Base-by-base conservation (phyloP, 139 green algal genomes). In the Ostreobium quekettii region DNA sequence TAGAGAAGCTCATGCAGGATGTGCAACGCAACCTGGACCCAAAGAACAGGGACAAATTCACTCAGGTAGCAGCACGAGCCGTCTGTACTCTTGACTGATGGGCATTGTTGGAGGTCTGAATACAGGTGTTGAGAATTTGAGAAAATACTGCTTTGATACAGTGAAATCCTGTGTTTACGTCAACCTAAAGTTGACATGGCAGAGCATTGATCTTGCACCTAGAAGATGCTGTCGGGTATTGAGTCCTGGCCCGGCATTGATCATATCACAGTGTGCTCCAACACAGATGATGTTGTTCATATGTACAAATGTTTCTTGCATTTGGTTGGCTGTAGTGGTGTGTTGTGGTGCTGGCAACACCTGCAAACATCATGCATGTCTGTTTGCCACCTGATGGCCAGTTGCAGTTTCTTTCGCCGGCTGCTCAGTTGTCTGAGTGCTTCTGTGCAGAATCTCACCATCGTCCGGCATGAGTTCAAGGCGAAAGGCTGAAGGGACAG, bases 41-140 rank as follows among this genome's bases (percentile, higher is more conserved):
- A 28, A 96, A 95, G 79, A 98, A 98, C 78, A 74, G 90, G 2
- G 93, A 99, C 84, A 95, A 91, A 78, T 98, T 99, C 83, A 98
- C 93, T 37, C 93, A 97, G 73, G 77, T 68, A 56, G 7, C 47
- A 33, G 15, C 31, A 11, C n/a, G 59, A 39, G 29, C 7, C 7
- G 29, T 28, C 59, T 47, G 42, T 11, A 53, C 42, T 26, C 15
- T 26, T 53, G 19, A 53, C 42, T 26, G 19, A 53, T 26, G 11
- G 42, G 42, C 11, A 19, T 11, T 53, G 11, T 53, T 53, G 11
- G 19, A 53, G 11, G 42, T 26, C 11, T 53, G 19, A 53, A 53
- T 26, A 53, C 11, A 53, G 19, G 42, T 53, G 11, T 53, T 11
- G 19, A 53, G 19, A 26, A 19, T 26, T 53, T 53, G 15, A 26